These are phyloP conservation scores for Acaromyces ingoldii DNA, from an alignment of 1,284 basidiomycete genomes.

Conservation along the genomic window DNA sequence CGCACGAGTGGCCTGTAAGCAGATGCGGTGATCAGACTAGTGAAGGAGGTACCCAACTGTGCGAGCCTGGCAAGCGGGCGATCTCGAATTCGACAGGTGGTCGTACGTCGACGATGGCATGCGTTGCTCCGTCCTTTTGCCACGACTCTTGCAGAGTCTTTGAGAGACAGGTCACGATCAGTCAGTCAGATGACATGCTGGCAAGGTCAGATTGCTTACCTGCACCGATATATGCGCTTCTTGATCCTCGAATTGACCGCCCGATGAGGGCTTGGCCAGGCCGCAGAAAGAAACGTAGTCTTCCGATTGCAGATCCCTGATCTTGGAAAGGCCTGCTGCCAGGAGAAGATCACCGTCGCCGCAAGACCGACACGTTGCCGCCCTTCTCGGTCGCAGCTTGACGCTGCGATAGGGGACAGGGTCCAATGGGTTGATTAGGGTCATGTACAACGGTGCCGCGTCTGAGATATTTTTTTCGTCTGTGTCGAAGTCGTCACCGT, in stretches of 20 bases:
- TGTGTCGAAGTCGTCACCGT: background rate
- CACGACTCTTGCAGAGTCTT: background rate
- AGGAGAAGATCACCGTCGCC: constrained; percentile 22
- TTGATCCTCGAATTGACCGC: background rate
- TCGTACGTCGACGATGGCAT: constrained; percentile 72
- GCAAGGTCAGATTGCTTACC: background rate
- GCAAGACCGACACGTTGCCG: constrained; percentile 33
- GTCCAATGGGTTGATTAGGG: constrained; percentile 69
- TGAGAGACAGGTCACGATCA: no score
- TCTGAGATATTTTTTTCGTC: background rate
- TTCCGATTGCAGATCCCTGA: constrained; percentile 33
- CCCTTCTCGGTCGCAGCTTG: constrained; percentile 61
- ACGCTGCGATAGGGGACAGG: constrained; percentile 72
- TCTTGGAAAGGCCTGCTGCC: constrained; percentile 10
- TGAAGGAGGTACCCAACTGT: constrained; percentile 58
- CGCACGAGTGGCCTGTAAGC: background rate
- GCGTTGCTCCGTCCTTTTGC: background rate
- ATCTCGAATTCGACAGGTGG: constrained; percentile 78
- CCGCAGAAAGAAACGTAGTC: constrained; percentile 46
- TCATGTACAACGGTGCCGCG: constrained; percentile 58
- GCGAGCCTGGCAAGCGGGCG: constrained; percentile 69
- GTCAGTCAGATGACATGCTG: background rate
- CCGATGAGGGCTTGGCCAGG: background rate
- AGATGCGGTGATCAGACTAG: background rate
- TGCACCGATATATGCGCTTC: background rate